Conservation (phyloP, 2,329 filamentous ascomycete genomes). For the Dothideomycetes sp. region DNA sequence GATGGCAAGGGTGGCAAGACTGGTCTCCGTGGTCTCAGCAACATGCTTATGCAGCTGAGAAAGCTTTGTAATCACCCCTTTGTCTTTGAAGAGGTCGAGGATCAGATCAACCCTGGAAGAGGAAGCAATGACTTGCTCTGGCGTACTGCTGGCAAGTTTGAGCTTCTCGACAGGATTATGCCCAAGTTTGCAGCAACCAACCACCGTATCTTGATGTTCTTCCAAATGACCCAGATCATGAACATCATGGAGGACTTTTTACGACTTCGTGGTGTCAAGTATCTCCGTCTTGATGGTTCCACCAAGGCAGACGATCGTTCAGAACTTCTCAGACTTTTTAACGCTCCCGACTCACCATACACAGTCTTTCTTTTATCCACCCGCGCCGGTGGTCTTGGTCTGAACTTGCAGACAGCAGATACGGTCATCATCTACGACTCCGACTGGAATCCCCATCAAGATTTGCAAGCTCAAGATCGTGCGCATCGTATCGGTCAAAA, state of each 20-base stretch:
- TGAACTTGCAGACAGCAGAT: slow-evolving; percentile 94
- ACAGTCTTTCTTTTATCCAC: slow-evolving; percentile 99
- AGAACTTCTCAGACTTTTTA: slow-evolving; percentile 79
- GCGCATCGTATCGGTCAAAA: slow-evolving; percentile 99
- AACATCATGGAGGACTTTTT: slow-evolving; percentile 99
- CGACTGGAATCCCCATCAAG: slow-evolving; percentile 98
- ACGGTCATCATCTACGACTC: slow-evolving; percentile 99
- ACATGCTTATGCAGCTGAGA: slow-evolving; percentile 99
- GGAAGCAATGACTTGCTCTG: slow-evolving; percentile 88
- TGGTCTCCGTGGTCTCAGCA: slow-evolving; percentile 86
- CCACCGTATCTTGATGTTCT: slow-evolving; percentile 98
- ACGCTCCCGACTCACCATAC: slow-evolving; percentile 79
- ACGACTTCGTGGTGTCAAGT: slow-evolving; percentile 69
- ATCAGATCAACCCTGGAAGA: slow-evolving; percentile 87
- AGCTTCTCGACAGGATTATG: slow-evolving; percentile 80
- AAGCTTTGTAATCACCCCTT: slow-evolving; percentile 99
- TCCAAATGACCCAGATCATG: slow-evolving; percentile 99
- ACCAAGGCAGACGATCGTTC: slow-evolving; percentile 97
- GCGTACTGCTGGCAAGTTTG: slow-evolving; percentile 95
- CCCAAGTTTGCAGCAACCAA: slow-evolving; percentile 87
- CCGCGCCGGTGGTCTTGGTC: slow-evolving; percentile 90
- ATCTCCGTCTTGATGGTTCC: slow-evolving; percentile 87
- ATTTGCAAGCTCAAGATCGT: slow-evolving; percentile 98
- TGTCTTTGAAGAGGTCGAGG: slow-evolving; percentile 95
- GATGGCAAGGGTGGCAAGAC: slow-evolving; percentile 95